Percentiles rank a stretch among this genome's conserved stretches.
Evolutionary conservation across 2,329 filamentous ascomycete species (phyloP).

Genomic region (Atkinsonella hypoxylon): DNA sequence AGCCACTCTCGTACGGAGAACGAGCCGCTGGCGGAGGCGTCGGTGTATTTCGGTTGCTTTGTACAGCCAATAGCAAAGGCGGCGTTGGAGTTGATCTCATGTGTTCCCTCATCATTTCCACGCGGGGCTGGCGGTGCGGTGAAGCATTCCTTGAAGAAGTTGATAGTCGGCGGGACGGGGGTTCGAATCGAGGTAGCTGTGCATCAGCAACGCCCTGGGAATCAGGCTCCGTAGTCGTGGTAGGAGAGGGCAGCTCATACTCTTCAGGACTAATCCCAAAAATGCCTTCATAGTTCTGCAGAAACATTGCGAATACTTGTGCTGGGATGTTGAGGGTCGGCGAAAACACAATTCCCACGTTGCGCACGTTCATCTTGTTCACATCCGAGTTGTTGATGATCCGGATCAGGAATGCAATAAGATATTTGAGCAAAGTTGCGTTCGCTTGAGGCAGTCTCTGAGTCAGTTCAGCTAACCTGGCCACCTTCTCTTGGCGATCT

Average conservation of each 20-base stretch:
- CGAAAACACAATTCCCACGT: conserved; percentile 96
- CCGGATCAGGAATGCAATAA: conserved; percentile 79
- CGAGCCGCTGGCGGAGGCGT: conserved; percentile 30
- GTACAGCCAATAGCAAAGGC: conserved; percentile 26
- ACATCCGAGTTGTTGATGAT: conserved; percentile 81
- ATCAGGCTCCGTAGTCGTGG: conserved; percentile 26
- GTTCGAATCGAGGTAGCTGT: conserved; percentile 18
- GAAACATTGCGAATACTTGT: conserved; percentile 83
- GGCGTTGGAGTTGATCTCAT: conserved; percentile 36
- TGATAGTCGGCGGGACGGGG: conserved; percentile 33
- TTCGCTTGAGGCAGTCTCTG: conserved; percentile 72
- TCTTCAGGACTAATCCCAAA: conserved; percentile 63
- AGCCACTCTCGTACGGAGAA: conserved; percentile 33
- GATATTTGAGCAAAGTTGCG: conserved; percentile 65
- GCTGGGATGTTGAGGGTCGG: conserved; percentile 94
- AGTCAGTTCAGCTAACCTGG: conserved; percentile 64
- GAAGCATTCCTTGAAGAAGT: conserved; percentile 37
- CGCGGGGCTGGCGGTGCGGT: conserved; percentile 36
- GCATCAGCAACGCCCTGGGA: conserved; percentile 19
- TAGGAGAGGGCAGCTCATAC: conserved; percentile 42
- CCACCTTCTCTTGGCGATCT: conserved; percentile 64
- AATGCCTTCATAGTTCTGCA: conserved; percentile 80
- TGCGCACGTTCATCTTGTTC: conserved; percentile 98
- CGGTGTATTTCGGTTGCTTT: conserved; percentile 24
- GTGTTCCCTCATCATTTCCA: conserved; percentile 18